phyloP scores from a whole-genome alignment of 768 basidiomycete genomes.

The Auriscalpium vulgare region DNA sequence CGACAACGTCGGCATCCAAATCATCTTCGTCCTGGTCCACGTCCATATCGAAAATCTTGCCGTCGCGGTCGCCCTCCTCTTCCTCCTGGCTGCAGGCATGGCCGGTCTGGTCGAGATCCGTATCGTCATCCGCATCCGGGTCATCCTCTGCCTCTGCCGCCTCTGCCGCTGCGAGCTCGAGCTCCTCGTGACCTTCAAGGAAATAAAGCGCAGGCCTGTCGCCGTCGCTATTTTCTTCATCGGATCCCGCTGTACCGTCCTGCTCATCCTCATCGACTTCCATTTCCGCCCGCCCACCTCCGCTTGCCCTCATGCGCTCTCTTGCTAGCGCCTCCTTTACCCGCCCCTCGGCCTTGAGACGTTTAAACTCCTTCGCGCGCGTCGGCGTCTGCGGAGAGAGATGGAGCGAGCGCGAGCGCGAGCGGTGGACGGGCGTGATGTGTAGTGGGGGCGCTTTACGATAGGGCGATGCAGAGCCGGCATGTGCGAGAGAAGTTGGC shows the following conservation, averaged over 20 bases:
- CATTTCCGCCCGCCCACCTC: background rate
- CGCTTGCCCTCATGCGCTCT: background rate
- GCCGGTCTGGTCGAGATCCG: too few species aligned
- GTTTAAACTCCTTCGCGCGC: slow-evolving; percentile 13
- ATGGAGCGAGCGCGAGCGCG: background rate
- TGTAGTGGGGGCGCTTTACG: background rate
- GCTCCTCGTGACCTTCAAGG: too few species aligned
- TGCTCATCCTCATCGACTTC: background rate
- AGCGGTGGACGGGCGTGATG: slow-evolving; percentile 6
- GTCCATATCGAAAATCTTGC: too few species aligned
- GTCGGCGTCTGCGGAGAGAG: slow-evolving; percentile 20
- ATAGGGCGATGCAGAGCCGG: background rate
- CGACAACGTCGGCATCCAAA: too few species aligned
- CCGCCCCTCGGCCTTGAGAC: slow-evolving; percentile 7
- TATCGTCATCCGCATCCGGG: too few species aligned
- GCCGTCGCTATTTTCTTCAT: too few species aligned
- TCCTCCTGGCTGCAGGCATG: too few species aligned
- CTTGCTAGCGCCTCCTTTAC: slow-evolving; percentile 8
- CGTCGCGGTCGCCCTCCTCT: too few species aligned
- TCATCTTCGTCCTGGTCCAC: too few species aligned
- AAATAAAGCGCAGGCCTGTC: too few species aligned
- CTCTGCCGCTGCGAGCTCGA: too few species aligned
- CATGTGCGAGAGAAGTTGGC: background rate
- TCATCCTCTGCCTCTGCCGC: too few species aligned
- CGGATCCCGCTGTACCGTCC: background rate